phyloP scores from a whole-genome alignment of 106 monocot species.

The Xerophyta viscosa region DNA sequence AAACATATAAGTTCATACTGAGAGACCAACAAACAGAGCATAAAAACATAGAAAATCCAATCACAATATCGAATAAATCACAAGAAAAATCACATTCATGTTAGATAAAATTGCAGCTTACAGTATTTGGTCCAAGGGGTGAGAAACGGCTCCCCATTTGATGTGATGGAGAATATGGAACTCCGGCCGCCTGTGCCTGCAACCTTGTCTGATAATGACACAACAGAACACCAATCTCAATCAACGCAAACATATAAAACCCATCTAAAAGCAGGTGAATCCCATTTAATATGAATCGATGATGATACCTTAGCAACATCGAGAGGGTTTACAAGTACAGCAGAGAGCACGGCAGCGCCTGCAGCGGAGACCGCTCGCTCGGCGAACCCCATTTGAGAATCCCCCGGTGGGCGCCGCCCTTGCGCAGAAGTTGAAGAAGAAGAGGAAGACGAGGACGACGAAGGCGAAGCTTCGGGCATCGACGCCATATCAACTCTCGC shows the following conservation, averaged over 20 bases:
- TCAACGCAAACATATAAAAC: not conserved
- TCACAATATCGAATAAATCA: too few relatives aligned
- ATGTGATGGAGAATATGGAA: conserved; percentile 36
- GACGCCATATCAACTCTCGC: conserved; percentile 34
- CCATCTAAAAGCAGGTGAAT: too few relatives aligned
- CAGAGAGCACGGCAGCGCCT: conserved; percentile 84
- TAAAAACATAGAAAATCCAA: too few relatives aligned
- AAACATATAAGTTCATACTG: too few relatives aligned
- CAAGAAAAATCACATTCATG: too few relatives aligned
- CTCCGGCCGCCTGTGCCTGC: conserved; percentile 89
- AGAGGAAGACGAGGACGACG: not conserved
- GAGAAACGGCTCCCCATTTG: conserved; percentile 29
- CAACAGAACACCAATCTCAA: not conserved
- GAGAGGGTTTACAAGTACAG: conserved; percentile 86
- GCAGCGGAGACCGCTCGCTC: conserved; percentile 80
- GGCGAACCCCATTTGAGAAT: conserved; percentile 42
- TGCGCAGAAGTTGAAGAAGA: not conserved
- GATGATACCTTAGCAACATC: conserved; percentile 97
- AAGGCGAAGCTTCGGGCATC: conserved; percentile 10
- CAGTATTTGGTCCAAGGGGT: conserved; percentile 40
- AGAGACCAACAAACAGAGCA: too few relatives aligned
- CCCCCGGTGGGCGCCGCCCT: conserved; percentile 5
- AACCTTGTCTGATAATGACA: conserved; percentile 61
- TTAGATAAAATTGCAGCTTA: too few relatives aligned
- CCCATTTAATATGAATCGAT: too few relatives aligned